Conservation (phyloP, 2,329 filamentous ascomycete genomes). For the Calonectria ilicicola region DNA sequence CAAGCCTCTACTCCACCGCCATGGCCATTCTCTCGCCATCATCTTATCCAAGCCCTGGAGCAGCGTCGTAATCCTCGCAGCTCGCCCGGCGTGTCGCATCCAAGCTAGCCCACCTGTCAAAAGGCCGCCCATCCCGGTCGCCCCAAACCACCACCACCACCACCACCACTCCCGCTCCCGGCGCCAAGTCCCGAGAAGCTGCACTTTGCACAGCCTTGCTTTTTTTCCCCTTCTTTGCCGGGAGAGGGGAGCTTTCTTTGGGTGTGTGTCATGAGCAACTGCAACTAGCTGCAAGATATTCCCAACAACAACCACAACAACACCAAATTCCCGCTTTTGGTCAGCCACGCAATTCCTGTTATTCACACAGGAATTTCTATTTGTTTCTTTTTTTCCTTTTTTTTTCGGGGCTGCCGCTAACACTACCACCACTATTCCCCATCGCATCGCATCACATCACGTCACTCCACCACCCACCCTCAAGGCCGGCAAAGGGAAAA, state of each 20-base stretch:
- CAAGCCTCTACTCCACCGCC: constrained; percentile 4
- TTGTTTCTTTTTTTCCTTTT: background rate
- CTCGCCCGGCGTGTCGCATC: background rate
- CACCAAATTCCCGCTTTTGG: background rate
- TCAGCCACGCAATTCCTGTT: background rate
- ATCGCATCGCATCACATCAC: background rate
- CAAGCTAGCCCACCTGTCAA: background rate
- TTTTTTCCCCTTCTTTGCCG: background rate
- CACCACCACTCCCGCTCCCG: background rate
- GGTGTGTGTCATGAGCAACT: no score
- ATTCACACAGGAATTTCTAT: no score
- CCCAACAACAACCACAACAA: no score
- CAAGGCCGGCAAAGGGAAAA: background rate
- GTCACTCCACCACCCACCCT: constrained; percentile 19
- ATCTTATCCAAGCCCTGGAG: constrained; percentile 3
- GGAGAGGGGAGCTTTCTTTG: background rate
- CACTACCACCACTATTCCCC: background rate
- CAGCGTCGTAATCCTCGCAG: constrained; percentile 3
- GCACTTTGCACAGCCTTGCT: constrained; percentile 1
- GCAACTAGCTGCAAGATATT: background rate
- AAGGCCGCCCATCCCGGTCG: constrained; percentile 7
- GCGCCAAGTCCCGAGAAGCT: background rate
- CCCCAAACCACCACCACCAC: background rate
- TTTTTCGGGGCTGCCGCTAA: background rate
- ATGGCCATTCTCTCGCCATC: background rate